phyloP scores from a whole-genome alignment of 2,329 filamentous ascomycete genomes.

The Immersiporthe knoxdaviesiana region DNA sequence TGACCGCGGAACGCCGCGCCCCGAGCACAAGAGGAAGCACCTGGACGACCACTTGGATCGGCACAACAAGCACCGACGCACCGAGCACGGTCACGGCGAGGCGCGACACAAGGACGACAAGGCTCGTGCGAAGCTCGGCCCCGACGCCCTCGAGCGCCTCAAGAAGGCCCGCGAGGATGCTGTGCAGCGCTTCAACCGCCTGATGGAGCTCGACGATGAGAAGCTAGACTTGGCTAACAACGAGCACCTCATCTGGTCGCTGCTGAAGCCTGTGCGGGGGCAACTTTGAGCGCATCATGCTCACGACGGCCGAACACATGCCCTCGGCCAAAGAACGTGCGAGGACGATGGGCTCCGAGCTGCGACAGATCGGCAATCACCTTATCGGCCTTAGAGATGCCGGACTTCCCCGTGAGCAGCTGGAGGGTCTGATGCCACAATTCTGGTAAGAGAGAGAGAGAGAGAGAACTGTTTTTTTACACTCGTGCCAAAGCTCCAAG shows the following conservation, averaged over 20 bases:
- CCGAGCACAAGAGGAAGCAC: conserved; percentile 65
- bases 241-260: conserved; percentile 44
- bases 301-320: conserved; percentile 38
- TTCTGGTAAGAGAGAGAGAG: conserved; percentile 41
- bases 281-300: conserved; percentile 44
- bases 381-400: conserved; percentile 40
- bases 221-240: conserved; percentile 41
- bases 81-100: conserved; percentile 49
- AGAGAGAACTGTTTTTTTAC: too few species aligned
- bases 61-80: conserved; percentile 54
- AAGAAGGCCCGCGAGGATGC: conserved; percentile 41
- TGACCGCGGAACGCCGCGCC: conserved; percentile 54
- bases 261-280: conserved; percentile 42
- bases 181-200: conserved; percentile 42
- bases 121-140: conserved; percentile 40
- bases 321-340: conserved; percentile 40
- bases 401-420: conserved; percentile 35
- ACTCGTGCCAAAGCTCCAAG: background rate
- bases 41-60: conserved; percentile 57
- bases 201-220: conserved; percentile 42
- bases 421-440: conserved; percentile 42
- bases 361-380: conserved; percentile 42
- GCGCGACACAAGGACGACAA: conserved; percentile 47
- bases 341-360: conserved; percentile 43
- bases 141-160: conserved; percentile 41